Base-by-base conservation (phyloP, 805 yeast genomes). In the Starmerella floris region DNA sequence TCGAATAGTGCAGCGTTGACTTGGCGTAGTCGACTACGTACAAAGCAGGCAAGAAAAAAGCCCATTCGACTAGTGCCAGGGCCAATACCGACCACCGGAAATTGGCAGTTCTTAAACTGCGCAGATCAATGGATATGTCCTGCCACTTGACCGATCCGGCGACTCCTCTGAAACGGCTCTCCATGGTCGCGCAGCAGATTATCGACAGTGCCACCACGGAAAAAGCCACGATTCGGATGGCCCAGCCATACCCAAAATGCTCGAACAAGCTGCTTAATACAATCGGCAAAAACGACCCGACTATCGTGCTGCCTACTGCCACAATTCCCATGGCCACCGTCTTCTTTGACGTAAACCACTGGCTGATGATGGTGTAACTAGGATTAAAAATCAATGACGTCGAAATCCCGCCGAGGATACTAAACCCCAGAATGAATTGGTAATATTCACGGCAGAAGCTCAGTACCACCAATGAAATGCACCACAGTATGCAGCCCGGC, bases 221-320 rank as follows among this genome's bases (percentile, higher is more conserved):
- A 35, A 55, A 57, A 0, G 63, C 67, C 34, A 76, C 55, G 5
- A 69, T 62, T 32, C 82, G 59, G 46, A 75, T 66, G 1, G 79
- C 67, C 79, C 80, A 76, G 1, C 61, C 67, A 55, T 65, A 77
- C 1, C 83, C 83, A n/a, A 72, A 56, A 11, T 56, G 54, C 1
- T 62, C 54, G 50, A 70, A 72, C 38, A 73, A 53, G 9, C 62
- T 54, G 41, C 68, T 60, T 44, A 78, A 56, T 54, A 73, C 59
- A 27, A 77, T 55, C 1, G 84, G 83, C 54, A 73, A 69, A 3
- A 75, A 52, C 4, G 75, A 63, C 4, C 83, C 84, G 1, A 82
- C 83, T 4, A 74, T 56, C 3, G 79, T 70, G 1, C 82, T 82
- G 4, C 83, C 83, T n/a, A 73, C 60, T 44, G 77, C 71, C 4